Evolutionary conservation across 148 eudicot species (phyloP).

Genomic region (Gaultheria prostrata): DNA sequence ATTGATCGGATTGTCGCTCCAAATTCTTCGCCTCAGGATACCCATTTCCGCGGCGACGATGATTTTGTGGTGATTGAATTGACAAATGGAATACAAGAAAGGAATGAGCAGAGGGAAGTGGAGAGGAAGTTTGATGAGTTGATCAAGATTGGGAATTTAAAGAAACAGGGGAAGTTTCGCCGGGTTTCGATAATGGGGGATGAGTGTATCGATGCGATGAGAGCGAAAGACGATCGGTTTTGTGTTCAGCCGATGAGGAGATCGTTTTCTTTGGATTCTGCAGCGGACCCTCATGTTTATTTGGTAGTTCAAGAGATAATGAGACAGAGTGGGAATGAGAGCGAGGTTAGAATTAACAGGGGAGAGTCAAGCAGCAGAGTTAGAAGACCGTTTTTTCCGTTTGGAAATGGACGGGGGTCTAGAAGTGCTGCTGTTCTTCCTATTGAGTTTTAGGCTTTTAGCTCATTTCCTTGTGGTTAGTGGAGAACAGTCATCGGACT

Average conservation of each 20-base stretch:
- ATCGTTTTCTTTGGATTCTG: conserved; percentile 2
- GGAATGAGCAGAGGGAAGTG: background rate
- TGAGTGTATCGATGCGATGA: background rate
- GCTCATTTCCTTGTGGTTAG: background rate
- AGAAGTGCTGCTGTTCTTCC: conserved; percentile 10
- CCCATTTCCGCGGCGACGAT: background rate
- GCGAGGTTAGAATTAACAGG: background rate
- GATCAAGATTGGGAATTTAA: background rate
- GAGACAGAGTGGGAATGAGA: background rate
- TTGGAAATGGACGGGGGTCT: background rate
- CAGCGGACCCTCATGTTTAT: background rate
- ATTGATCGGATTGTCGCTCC: conserved; percentile 17
- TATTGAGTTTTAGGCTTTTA: conserved; percentile 3
- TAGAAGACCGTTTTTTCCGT: background rate
- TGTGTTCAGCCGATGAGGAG: background rate
- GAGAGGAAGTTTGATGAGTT: conserved; percentile 3
- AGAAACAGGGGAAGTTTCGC: background rate
- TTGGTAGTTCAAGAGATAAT: background rate
- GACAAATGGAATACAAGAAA: background rate
- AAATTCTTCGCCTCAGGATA: background rate
- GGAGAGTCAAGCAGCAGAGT: conserved; percentile 1
- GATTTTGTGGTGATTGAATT: background rate
- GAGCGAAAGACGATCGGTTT: background rate
- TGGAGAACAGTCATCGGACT: too few species aligned
- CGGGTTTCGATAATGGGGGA: background rate